phyloP scores from a whole-genome alignment of 2,329 filamentous ascomycete genomes.

The Harringtonia lauricola region DNA sequence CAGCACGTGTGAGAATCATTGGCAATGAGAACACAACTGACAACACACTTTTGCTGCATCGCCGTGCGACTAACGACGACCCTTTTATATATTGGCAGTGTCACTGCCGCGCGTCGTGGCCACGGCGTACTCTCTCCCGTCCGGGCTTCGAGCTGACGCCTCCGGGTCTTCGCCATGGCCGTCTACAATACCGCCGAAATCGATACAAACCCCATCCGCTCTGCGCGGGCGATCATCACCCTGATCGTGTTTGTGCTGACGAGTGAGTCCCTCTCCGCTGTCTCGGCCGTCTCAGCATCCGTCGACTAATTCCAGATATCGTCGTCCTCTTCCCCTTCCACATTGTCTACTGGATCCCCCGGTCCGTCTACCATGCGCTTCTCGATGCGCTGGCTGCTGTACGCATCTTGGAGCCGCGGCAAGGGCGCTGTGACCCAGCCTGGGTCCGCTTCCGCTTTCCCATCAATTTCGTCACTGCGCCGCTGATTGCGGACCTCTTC shows the following conservation, averaged over 20 bases:
- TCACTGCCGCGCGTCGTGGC: no score
- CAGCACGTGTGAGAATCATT: no score
- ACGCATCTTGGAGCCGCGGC: slow-evolving; percentile 41
- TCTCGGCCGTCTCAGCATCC: no score
- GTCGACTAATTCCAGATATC: slow-evolving; percentile 47
- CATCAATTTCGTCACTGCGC: slow-evolving; percentile 61
- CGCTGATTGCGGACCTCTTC: slow-evolving; percentile 60
- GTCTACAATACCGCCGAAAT: slow-evolving; percentile 15
- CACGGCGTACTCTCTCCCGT: no score
- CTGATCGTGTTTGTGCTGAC: slow-evolving; percentile 58
- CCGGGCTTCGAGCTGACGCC: no score
- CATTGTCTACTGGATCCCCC: slow-evolving; percentile 50
- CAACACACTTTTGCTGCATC: no score
- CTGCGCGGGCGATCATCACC: slow-evolving; percentile 61
- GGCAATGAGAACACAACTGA: no score
- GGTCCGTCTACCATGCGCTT: slow-evolving; percentile 31
- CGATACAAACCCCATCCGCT: slow-evolving; percentile 43
- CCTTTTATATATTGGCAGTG: no score
- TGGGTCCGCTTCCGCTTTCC: slow-evolving; percentile 43
- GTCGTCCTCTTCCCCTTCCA: slow-evolving; percentile 60
- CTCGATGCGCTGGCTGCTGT: slow-evolving; percentile 27
- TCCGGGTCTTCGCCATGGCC: no score
- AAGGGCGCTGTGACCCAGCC: slow-evolving; percentile 19
- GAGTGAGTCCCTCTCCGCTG: no score
- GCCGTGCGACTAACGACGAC: no score